Evolutionary conservation across 116 monocot species (phyloP).

Genomic region (Iris pallida): DNA sequence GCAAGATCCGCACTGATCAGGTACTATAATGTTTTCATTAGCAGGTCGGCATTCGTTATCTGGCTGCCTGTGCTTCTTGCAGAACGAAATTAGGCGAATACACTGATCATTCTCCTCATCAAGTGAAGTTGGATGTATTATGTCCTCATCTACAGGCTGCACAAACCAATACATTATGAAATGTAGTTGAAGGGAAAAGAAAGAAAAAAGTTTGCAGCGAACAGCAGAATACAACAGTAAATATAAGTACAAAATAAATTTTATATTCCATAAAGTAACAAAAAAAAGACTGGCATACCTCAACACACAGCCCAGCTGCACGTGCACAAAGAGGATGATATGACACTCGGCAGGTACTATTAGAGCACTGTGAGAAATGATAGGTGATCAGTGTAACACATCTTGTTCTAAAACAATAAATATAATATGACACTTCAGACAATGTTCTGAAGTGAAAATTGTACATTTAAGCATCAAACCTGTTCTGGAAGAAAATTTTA

Average conservation of each 20-base stretch:
- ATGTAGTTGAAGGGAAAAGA: too few relatives aligned
- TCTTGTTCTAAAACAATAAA: too few relatives aligned
- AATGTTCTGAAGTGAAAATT: too few relatives aligned
- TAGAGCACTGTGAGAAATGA: conserved; percentile 66
- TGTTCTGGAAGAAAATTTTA: too few relatives aligned
- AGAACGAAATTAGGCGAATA: conserved; percentile 83
- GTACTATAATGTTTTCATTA: conserved; percentile 28
- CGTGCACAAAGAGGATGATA: conserved; percentile 99
- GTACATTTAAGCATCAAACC: too few relatives aligned
- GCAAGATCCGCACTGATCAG: conserved; percentile 25
- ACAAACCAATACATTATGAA: conserved; percentile 10
- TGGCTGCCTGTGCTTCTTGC: conserved; percentile 87
- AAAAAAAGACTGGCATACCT: conserved; percentile 38
- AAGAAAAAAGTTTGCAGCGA: too few relatives aligned
- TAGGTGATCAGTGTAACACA: too few relatives aligned
- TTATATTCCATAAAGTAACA: too few relatives aligned
- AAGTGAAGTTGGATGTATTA: conserved; percentile 63
- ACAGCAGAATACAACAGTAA: too few relatives aligned
- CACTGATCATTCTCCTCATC: conserved; percentile 83
- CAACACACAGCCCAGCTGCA: conserved; percentile 95
- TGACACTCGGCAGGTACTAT: conserved; percentile 72
- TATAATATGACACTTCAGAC: too few relatives aligned
- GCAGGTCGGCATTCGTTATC: conserved; percentile 39
- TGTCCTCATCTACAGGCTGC: conserved; percentile 86
- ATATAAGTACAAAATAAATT: too few relatives aligned